These are phyloP conservation scores for Carex parvula DNA, from an alignment of 176 grass and related monocot genomes.

Conservation along the genomic window DNA sequence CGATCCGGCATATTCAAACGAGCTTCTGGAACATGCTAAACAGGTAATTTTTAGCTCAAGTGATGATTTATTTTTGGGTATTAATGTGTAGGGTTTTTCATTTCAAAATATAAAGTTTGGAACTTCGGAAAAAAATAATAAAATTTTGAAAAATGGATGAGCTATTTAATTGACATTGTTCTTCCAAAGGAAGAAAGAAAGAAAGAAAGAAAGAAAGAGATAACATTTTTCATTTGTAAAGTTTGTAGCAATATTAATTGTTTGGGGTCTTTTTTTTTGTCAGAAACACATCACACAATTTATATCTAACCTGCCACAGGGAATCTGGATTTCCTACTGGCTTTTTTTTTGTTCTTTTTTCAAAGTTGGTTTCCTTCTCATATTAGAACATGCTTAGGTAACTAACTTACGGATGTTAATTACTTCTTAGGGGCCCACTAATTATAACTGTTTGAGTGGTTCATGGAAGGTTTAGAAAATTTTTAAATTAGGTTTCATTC, in stretches of 20 bases:
- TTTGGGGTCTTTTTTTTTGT: background rate
- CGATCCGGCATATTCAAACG: conserved; percentile 48
- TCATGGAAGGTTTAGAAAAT: background rate
- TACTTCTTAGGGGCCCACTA: background rate
- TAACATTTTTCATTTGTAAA: background rate
- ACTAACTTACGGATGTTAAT: background rate
- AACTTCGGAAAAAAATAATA: no score
- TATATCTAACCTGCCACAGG: background rate
- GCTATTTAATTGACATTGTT: background rate
- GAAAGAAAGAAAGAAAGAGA: background rate
- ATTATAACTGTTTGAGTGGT: background rate
- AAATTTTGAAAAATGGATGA: background rate
- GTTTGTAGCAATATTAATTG: background rate
- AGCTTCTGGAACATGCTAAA: conserved; percentile 61
- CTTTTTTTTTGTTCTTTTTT: background rate
- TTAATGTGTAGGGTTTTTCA: background rate
- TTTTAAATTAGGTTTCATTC: background rate
- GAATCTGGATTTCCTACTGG: background rate
- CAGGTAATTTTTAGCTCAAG: conserved; percentile 25
- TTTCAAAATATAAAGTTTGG: background rate
- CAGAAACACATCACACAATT: background rate
- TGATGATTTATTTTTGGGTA: background rate
- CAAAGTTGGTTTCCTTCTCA: background rate
- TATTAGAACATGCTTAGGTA: background rate
- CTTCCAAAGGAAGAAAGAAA: background rate